phyloP scores from a whole-genome alignment of 2,329 filamentous ascomycete genomes.

The Anisogramma anomala region DNA sequence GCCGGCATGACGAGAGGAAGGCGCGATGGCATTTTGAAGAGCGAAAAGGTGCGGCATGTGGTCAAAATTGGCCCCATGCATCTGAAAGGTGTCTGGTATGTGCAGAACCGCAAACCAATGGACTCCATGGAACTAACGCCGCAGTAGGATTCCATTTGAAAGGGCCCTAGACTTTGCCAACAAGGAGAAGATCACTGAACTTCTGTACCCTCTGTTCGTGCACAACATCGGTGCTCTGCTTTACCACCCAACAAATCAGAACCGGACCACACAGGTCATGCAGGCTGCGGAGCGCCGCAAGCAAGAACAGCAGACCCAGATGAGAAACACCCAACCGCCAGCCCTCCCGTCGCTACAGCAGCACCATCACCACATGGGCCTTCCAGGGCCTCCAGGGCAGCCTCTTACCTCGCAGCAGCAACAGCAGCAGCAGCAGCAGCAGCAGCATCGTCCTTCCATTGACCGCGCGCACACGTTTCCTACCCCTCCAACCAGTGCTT shows the following conservation, averaged over 20 bases:
- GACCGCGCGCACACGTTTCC: slow-evolving; percentile 89
- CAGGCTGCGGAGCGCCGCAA: slow-evolving; percentile 71
- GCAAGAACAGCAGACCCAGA: slow-evolving; percentile 52
- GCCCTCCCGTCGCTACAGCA: slow-evolving; percentile 58
- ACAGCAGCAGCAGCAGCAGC: no score
- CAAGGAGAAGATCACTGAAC: slow-evolving; percentile 97
- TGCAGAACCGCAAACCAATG: neutral
- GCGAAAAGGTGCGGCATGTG: slow-evolving; percentile 90
- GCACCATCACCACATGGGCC: slow-evolving; percentile 46
- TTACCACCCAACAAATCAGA: slow-evolving; percentile 87
- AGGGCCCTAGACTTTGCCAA: slow-evolving; percentile 97
- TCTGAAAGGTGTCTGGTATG: slow-evolving; percentile 91
- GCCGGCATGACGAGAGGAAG: slow-evolving; percentile 96
- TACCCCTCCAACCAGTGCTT: slow-evolving; percentile 86
- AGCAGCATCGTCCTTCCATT: slow-evolving; percentile 54
- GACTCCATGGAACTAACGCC: slow-evolving; percentile 1
- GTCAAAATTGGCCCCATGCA: slow-evolving; percentile 99
- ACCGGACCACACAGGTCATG: slow-evolving; percentile 73
- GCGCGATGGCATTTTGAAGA: slow-evolving; percentile 92
- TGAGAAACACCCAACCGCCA: slow-evolving; percentile 48
- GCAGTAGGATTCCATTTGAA: slow-evolving; percentile 83
- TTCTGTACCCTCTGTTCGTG: slow-evolving; percentile 90
- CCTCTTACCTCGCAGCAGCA: slow-evolving; percentile 46
- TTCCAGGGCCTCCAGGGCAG: slow-evolving; percentile 42
- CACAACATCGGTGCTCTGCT: slow-evolving; percentile 91